Base-by-base conservation (phyloP, 305 asterid species). In the Ajuga reptans region DNA sequence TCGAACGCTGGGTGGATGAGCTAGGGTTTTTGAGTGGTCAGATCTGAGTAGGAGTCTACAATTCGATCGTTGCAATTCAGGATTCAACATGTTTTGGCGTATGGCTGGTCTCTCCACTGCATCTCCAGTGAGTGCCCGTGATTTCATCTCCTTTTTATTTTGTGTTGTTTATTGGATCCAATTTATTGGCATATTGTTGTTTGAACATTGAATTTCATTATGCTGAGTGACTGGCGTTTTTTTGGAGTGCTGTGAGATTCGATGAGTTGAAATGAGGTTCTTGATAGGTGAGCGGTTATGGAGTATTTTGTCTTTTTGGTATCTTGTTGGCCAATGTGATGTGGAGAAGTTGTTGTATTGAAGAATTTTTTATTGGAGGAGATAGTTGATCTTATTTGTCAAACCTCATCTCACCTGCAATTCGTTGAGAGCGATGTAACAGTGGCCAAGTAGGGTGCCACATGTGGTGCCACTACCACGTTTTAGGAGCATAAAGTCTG, bases 41-140 rank as follows among this genome's bases (percentile, higher is more conserved):
- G 84, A 84, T 84, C 89, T 71, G 85, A 72, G 74, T 57, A 11
- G 66, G 69, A 76, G 50, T 62, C 63, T 42, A 3, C 60, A 47
- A 61, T 73, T 61, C 64, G 74, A 59, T 78, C 75, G 43, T 62
- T 47, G 18, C 73, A 64, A 45, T 72, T 67, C 56, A 31, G 9
- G 67, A 58, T 80, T 80, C 79, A 77, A 43, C 77, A 90, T 90
- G 97, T 90, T 88, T 79, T 88, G 97, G 97, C 97, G 86, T 73
- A 88, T 90, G 97, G 82, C 95, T 66, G 95, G 96, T 50, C 86
- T 88, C 71, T 84, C 96, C 82, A 81, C 96, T 78, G 85, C 92
- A 45, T 90, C 97, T 69, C 97, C 97, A 45, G 97, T 90, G 74
- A 78, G 88, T 76, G 69, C 66, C 67, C 37, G 0, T 55, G 54